phyloP scores from a whole-genome alignment of 805 yeast genomes.

The Candida endomychidarum region DNA sequence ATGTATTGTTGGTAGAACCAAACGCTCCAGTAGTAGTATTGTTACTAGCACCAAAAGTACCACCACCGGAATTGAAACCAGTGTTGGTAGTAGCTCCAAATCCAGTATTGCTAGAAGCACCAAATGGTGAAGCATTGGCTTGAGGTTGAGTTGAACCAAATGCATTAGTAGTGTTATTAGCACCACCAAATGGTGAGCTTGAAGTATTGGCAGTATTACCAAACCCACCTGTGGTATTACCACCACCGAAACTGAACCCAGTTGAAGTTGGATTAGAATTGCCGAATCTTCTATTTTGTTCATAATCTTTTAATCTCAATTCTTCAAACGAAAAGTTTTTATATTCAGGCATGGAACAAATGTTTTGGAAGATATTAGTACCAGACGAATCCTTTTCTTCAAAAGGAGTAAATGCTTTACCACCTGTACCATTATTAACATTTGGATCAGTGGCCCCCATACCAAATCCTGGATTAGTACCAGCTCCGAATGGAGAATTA shows the following conservation, averaged over 20 bases:
- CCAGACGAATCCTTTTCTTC: conserved; percentile 70
- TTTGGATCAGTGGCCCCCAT: conserved; percentile 34
- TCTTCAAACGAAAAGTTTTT: conserved; percentile 81
- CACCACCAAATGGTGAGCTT: conserved; percentile 26
- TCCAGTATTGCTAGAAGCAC: conserved; percentile 21
- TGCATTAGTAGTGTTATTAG: conserved; percentile 19
- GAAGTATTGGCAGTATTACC: conserved; percentile 29
- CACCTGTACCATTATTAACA: conserved; percentile 64
- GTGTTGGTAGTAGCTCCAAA: conserved; percentile 29
- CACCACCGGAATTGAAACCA: conserved; percentile 19
- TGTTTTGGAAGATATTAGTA: conserved; percentile 62
- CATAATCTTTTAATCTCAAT: conserved; percentile 84
- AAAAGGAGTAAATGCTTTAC: conserved; percentile 65
- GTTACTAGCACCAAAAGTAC: conserved; percentile 31
- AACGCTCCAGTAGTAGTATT: conserved; percentile 12
- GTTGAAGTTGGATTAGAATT: conserved; percentile 31
- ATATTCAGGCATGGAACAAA: conserved; percentile 90
- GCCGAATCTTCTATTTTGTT: conserved; percentile 65
- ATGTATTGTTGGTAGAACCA: conserved; percentile 19
- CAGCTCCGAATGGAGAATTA: conserved; percentile 24
- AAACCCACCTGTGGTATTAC: conserved; percentile 26
- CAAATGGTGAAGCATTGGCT: conserved; percentile 21
- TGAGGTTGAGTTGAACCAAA: conserved; percentile 28
- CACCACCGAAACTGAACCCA: conserved; percentile 45
- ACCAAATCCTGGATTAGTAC: conserved; percentile 20